phyloP scores from a whole-genome alignment of 2,329 filamentous ascomycete genomes.

The Endoconidiophora polonica region DNA sequence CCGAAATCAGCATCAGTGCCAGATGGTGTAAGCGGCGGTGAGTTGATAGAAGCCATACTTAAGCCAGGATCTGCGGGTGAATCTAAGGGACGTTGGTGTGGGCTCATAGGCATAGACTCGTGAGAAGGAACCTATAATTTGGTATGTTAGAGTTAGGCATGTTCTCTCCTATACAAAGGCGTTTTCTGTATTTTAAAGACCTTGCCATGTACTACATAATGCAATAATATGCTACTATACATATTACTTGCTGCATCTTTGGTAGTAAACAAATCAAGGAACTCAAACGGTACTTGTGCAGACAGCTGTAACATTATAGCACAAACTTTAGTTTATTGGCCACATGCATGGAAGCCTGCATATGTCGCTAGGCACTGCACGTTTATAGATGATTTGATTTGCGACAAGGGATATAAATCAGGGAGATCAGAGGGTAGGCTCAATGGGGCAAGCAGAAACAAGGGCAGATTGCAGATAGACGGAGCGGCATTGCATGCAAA shows the following conservation, averaged over 20 bases:
- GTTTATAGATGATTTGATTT: not conserved
- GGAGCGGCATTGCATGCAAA: no score
- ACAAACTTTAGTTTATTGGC: no score
- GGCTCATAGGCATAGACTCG: conserved; percentile 10
- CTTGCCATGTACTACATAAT: not conserved
- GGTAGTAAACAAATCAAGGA: no score
- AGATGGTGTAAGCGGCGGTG: conserved; percentile 76
- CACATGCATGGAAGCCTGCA: not conserved
- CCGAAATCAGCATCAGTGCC: conserved; percentile 38
- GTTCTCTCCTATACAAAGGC: no score
- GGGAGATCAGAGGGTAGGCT: not conserved
- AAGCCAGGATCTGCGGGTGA: not conserved
- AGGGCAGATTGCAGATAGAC: no score
- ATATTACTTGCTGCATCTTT: no score
- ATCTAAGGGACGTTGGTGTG: conserved; percentile 7
- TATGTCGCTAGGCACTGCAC: not conserved
- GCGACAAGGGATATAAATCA: not conserved
- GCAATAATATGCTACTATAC: not conserved
- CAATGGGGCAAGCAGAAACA: no score
- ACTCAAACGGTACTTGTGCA: no score
- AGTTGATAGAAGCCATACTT: conserved; percentile 57
- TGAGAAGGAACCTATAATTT: conserved; percentile 9
- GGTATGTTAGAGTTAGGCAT: no score
- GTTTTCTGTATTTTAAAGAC: not conserved
- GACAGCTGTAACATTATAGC: no score